Evolutionary conservation across 2,329 filamentous ascomycete genomes (phyloP), one percentile per base, ranked within the genome.

Genomic region (Aspergillus piperis): DNA sequence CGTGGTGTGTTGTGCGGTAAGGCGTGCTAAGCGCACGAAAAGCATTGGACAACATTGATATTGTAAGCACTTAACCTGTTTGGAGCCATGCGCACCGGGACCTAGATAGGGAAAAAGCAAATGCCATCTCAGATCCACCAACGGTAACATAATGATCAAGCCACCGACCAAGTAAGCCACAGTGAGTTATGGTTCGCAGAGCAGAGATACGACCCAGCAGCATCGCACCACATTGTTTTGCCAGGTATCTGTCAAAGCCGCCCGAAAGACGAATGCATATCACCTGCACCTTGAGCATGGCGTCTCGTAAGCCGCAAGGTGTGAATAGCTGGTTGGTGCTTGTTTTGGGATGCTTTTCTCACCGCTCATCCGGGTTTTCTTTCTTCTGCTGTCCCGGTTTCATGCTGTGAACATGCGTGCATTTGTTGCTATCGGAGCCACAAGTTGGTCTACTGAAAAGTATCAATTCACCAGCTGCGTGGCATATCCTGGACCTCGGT

Each of bases 201-300:
- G 44, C 44, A 51, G 27, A 36, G 23, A 39, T 54, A 54, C 41
- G 42, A 50, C 25, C 13, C 39, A 39, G 42, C 48, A 17, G 42
- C 55, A 50, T 61, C 44, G 15, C 23, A n/a, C 38, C 30, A 39
- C 39, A 13, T 19, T 36, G 39, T 38, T 56, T 41, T 25, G 39
- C 23, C 30, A 47, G n/a, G 39, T 61, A 59, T 55, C 53, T 62
- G 38, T 60, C 54, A 54, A 41, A 54, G 50, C 58, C 54, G 54
- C 23, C 23, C 57, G 23, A 25, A 44, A 54, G 23, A 21, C 17
- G 48, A 50, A 39, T n/a, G 39, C 25, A 27, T n/a, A 36, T 47
- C 53, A 59, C 21, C 47, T 51, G 44, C 51, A 30, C 44, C 38
- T 10, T 48, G 52, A 38, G 50, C 27, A 53, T 60, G 32, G 25